Percentiles rank a stretch among this genome's conserved stretches.
Conservation (phyloP, 306 rosid genomes). For the Pyrus bretschneideri region DNA sequence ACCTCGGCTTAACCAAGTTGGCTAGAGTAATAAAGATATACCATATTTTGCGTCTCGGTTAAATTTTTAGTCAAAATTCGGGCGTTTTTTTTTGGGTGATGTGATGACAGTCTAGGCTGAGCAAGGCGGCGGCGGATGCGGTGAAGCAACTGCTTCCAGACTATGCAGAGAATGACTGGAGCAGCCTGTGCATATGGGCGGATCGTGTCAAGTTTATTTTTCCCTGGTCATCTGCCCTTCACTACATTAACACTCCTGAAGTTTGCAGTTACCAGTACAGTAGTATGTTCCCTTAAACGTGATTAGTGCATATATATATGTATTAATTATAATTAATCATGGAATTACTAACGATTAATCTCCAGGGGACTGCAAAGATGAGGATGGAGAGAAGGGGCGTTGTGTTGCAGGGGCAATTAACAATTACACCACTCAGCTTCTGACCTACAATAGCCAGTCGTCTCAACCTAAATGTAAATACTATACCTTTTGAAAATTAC, state of each 20-base stretch:
- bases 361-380: constrained; percentile 83
- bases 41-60: neutral
- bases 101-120: constrained; percentile 42
- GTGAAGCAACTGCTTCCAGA: constrained; percentile 59
- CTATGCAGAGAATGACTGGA: constrained; percentile 44
- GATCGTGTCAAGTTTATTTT: constrained; percentile 42
- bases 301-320: neutral
- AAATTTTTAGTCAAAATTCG: no score
- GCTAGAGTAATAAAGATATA: no score
- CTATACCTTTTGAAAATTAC: neutral
- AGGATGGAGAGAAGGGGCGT: constrained; percentile 37
- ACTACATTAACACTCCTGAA: constrained; percentile 70
- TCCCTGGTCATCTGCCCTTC: constrained; percentile 78
- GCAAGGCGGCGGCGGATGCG: constrained; percentile 41
- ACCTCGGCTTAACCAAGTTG: neutral
- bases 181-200: constrained; percentile 68
- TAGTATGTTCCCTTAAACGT: constrained; percentile 26
- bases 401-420: constrained; percentile 66
- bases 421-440: constrained; percentile 77
- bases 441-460: constrained; percentile 14
- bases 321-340: neutral
- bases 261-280: constrained; percentile 44
- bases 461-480: constrained; percentile 35
- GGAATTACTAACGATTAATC: neutral
- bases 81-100: neutral